Conservation (phyloP, 2,329 filamentous ascomycete species). For the Didymella pinodella region DNA sequence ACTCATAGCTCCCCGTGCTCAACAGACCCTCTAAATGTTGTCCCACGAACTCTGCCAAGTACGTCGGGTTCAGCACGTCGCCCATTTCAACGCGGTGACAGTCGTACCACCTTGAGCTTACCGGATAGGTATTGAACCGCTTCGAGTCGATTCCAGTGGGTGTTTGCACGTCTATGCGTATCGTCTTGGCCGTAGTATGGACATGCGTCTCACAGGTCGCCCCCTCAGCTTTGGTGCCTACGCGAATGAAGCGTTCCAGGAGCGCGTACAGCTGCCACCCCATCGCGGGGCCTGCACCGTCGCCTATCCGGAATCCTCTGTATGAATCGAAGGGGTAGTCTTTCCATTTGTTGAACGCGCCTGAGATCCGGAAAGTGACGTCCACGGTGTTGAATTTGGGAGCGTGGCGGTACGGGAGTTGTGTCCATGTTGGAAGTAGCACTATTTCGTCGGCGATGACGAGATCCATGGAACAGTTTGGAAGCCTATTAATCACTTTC, state of each 20-base stretch:
- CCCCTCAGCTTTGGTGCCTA: not conserved
- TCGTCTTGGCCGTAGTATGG: not conserved
- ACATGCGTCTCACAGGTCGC: not conserved
- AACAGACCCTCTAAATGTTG: not conserved
- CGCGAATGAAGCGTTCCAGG: not conserved
- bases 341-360: not conserved
- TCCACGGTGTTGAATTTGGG: not conserved
- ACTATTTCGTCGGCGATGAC: not conserved
- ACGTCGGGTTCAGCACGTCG: not conserved
- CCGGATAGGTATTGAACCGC: not conserved
- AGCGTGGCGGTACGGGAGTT: not conserved
- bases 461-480: not conserved
- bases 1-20: not conserved
- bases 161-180: not conserved
- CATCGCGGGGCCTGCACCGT: not conserved
- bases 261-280: not conserved
- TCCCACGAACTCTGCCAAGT: not conserved
- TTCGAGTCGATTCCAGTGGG: not conserved
- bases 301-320: not conserved
- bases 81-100: too few relatives aligned
- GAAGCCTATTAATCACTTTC: not conserved
- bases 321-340: not conserved
- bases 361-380: not conserved
- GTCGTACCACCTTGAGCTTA: not conserved
- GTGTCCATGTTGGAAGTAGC: not conserved